Evolutionary conservation across 2,329 filamentous ascomycete genomes (phyloP).

Genomic region (Trichoderma harzianum): DNA sequence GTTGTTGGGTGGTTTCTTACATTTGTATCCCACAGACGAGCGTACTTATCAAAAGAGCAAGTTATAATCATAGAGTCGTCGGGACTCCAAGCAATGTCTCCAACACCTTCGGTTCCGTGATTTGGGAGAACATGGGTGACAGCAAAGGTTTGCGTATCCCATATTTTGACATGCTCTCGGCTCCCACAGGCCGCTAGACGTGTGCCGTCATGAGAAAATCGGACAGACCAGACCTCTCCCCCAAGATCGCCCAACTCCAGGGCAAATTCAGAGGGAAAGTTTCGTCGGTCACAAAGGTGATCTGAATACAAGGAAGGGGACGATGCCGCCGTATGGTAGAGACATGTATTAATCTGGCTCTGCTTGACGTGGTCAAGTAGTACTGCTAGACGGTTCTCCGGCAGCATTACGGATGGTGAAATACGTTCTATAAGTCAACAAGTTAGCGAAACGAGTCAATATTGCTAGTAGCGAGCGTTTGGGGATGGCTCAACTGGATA

Average conservation of each 20-base stretch:
- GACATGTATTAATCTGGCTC: constrained; percentile 75
- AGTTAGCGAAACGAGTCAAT: constrained; percentile 22
- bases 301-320: constrained; percentile 86
- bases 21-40: constrained; percentile 69
- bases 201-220: constrained; percentile 84
- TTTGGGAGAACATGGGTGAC: constrained; percentile 60
- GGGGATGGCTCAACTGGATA: constrained; percentile 65
- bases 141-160: constrained; percentile 69
- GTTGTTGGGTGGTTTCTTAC: constrained; percentile 44
- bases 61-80: constrained; percentile 84
- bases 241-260: constrained; percentile 68
- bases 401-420: constrained; percentile 95
- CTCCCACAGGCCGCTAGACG: constrained; percentile 79
- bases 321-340: constrained; percentile 79
- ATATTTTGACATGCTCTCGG: constrained; percentile 74
- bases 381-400: constrained; percentile 79
- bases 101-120: constrained; percentile 62
- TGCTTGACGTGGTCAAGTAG: constrained; percentile 81
- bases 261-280: constrained; percentile 73
- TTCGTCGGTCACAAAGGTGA: constrained; percentile 73
- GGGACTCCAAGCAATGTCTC: constrained; percentile 86
- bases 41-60: constrained; percentile 71
- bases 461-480: not conserved
- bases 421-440: constrained; percentile 63
- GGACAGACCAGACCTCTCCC: constrained; percentile 87